Percentiles rank a stretch among this genome's conserved stretches.
Evolutionary conservation across 176 grass and related monocot species (phyloP).

Genomic region (Oryza glaberrima): DNA sequence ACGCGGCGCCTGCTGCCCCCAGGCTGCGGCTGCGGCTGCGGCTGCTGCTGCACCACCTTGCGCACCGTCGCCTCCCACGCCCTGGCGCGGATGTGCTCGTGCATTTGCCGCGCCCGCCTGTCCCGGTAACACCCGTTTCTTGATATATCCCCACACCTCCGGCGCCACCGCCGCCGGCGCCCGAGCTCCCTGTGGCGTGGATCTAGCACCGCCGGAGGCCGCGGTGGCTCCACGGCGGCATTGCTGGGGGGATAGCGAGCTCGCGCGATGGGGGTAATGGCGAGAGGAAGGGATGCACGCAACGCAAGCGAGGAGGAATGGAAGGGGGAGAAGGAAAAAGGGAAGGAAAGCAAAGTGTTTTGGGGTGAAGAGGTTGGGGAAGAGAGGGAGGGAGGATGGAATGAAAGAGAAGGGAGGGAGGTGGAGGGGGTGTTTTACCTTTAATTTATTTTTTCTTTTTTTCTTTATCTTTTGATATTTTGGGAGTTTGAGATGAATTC

Average conservation of each 20-base stretch:
- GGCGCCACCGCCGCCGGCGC: not conserved
- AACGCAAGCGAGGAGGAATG: conserved; percentile 41
- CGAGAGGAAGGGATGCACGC: conserved; percentile 38
- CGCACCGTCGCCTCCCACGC: conserved; percentile 68
- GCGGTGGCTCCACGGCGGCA: conserved; percentile 50
- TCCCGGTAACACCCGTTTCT: conserved; percentile 13
- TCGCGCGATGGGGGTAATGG: not conserved
- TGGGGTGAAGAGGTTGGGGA: no score
- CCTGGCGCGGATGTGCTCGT: conserved; percentile 57
- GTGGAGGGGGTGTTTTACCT: not conserved
- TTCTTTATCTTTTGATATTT: not conserved
- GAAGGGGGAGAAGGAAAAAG: conserved; percentile 34
- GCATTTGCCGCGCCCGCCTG: conserved; percentile 48
- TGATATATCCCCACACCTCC: not conserved
- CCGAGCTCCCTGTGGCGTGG: not conserved
- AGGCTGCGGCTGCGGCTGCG: conserved; percentile 50
- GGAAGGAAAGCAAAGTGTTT: not conserved
- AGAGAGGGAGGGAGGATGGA: not conserved
- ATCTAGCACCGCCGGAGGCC: conserved; percentile 45
- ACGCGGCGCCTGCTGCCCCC: conserved; percentile 45
- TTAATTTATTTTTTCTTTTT: not conserved
- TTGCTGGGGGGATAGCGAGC: not conserved
- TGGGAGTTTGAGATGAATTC: not conserved
- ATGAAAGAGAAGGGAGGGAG: not conserved
- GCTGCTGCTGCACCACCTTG: conserved; percentile 31